Percentiles rank a stretch among this genome's conserved stretches.
Conservation (phyloP, 768 basidiomycete species). For the Collybia sp. region DNA sequence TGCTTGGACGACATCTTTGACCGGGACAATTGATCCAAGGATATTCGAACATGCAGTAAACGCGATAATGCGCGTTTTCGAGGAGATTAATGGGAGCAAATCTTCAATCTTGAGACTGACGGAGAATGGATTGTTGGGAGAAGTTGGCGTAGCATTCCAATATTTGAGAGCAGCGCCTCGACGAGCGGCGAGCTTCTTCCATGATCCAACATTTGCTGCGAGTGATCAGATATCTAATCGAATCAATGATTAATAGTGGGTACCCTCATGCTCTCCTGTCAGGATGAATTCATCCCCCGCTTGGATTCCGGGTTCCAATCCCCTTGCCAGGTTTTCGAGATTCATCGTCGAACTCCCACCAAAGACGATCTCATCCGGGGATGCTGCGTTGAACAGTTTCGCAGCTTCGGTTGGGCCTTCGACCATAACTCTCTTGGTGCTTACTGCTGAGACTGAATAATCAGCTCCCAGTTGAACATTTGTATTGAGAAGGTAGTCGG, state of each 20-base stretch:
- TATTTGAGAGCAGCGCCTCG: slow-evolving; percentile 48
- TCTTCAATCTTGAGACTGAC: slow-evolving; percentile 48
- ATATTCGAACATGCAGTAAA: slow-evolving; percentile 76
- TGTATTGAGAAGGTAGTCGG: slow-evolving; percentile 64
- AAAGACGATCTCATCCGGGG: slow-evolving; percentile 59
- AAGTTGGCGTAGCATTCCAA: slow-evolving; percentile 50
- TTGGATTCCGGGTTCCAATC: slow-evolving; percentile 49
- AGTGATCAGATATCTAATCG: not conserved
- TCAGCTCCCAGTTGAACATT: slow-evolving; percentile 74
- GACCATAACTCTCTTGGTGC: slow-evolving; percentile 42
- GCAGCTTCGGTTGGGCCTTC: slow-evolving; percentile 48
- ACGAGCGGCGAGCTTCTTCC: slow-evolving; percentile 69
- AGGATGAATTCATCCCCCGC: slow-evolving; percentile 71
- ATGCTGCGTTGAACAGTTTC: slow-evolving; percentile 61
- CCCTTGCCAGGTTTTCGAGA: slow-evolving; percentile 63
- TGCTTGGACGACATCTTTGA: slow-evolving; percentile 50
- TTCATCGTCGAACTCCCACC: slow-evolving; percentile 65
- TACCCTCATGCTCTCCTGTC: slow-evolving; percentile 80
- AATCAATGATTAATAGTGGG: slow-evolving; percentile 5
- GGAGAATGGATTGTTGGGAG: slow-evolving; percentile 62
- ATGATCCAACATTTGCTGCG: slow-evolving; percentile 68
- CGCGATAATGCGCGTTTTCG: slow-evolving; percentile 67
- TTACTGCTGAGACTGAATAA: slow-evolving; percentile 52
- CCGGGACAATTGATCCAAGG: slow-evolving; percentile 60
- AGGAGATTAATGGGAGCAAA: slow-evolving; percentile 56